Base-by-base conservation (phyloP, 305 asterid genomes). In the Lippia alba region DNA sequence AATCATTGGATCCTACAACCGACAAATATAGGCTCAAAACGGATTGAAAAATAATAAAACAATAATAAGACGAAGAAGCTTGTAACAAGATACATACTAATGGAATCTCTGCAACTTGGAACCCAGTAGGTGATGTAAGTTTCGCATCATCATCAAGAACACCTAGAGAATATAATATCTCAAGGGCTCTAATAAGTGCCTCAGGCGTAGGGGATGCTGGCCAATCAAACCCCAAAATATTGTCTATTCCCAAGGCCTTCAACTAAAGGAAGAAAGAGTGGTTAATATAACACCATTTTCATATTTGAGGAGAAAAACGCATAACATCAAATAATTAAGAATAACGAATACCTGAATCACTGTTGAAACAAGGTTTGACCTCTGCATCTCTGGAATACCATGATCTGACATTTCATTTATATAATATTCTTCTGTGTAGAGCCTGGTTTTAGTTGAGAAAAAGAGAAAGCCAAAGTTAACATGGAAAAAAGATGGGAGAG, bases 81-180 rank as follows among this genome's bases (percentile, higher is more conserved):
- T 33, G 24, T 46, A 66, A 24, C 17, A 51, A 67, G 61, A 55
- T 74, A 72, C 86, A 33, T 86, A 94, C 99, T 77, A 88, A 76
- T 74, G 99, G 99, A 74, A 94, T 87, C 85, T 94, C 99, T 46
- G 97, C 99, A 81, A 90, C 84, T 80, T 91, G 99, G 75, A 94
- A 94, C 68, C 99, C 99, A 74, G 85, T 70, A 59, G 97, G 99
- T 44, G 99, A 84, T 68, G 97, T 90, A 46, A 94, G 94, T 66
- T 91, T 94, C 74, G 96, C 97, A 81, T 94, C 98, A 60, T 90
- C 94, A 61, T 91, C 98, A 33, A 94, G 82, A 61, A 92, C 95
- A 72, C 96, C 96, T 76, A 91, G 96, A 20, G 98, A 94, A 74
- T 91, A 94, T 65, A 91, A 75, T 73, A 91, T 88, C 88, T 94